Base-by-base conservation (phyloP, 1,284 basidiomycete genomes). In the Ustilago lituana region DNA sequence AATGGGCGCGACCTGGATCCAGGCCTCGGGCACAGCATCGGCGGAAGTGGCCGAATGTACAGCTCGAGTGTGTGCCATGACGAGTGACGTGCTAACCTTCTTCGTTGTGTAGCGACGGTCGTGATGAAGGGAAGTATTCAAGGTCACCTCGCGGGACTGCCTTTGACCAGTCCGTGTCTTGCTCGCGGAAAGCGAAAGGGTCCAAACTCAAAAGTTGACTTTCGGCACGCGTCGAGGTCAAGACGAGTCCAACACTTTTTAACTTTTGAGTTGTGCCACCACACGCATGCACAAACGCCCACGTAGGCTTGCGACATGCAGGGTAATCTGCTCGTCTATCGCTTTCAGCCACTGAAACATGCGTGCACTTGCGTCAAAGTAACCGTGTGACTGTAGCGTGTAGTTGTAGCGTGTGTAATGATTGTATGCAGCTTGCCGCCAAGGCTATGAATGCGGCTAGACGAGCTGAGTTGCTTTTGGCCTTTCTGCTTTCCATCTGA, bases 1-100 rank as follows among this genome's bases (percentile, higher is more conserved):
- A 19, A 58, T 32, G 8, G 55, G 37, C 1, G 46, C 61, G 8
- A 65, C 46, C 22, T 46, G 27, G n/a, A 70, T 22, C 67, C 67
- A 70, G 12, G 47, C 9, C 20, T 47, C 48, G 15, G 29, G n/a
- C n/a, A n/a, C 15, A 10, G 45, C 41, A 37, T 33, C 40, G 1
- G 36, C 20, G 32, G 56, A 65, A 37, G 43, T 36, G 23, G 36
- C 11, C 12, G 40, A 46, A 12, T 45, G 23, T 14, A 19, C 2
- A 10, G 46, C 8, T 12, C 20, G 24, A 24, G 29, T 40, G 17
- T 45, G 29, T 12, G 33, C 17, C 60, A 62, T 52, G 20, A 27
- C 17, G 33, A 22, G 14, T 38, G 33, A 19, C 6, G n/a, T n/a
- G n/a, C n/a, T n/a, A n/a, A n/a, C n/a, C n/a, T n/a, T n/a, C n/a